phyloP scores from a whole-genome alignment of 2,329 filamentous ascomycete genomes.

The Chaetomium strumarium region DNA sequence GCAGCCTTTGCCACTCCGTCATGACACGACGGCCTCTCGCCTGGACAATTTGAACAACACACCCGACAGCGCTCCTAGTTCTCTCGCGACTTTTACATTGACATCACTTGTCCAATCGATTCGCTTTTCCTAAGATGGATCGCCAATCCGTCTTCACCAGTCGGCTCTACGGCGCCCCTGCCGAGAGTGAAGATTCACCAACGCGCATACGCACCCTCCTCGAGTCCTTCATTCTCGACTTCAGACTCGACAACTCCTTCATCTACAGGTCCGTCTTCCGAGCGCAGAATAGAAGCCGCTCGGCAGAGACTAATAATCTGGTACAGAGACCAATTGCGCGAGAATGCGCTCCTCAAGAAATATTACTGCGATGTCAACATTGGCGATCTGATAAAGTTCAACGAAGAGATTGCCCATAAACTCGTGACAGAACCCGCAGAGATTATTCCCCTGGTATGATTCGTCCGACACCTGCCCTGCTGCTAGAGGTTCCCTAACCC shows the following conservation, averaged over 20 bases:
- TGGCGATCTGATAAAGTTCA: slow-evolving; percentile 90
- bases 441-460: slow-evolving; percentile 76
- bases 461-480: neutral
- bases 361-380: slow-evolving; percentile 97
- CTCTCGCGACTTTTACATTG: neutral
- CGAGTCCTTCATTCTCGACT: slow-evolving; percentile 87
- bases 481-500: neutral
- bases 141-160: slow-evolving; percentile 79
- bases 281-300: neutral
- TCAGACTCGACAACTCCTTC: slow-evolving; percentile 89
- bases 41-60: neutral
- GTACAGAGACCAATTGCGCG: slow-evolving; percentile 80
- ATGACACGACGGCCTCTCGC: neutral
- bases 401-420: slow-evolving; percentile 88
- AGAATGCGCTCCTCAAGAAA: slow-evolving; percentile 90
- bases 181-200: slow-evolving; percentile 62
- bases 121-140: slow-evolving; percentile 58
- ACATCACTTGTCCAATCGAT: neutral
- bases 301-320: slow-evolving; percentile 26
- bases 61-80: neutral
- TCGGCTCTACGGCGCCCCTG: slow-evolving; percentile 67
- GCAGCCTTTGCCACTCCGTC: slow-evolving; percentile 16
- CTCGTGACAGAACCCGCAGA: slow-evolving; percentile 86
- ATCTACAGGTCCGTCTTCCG: slow-evolving; percentile 68
- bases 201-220: slow-evolving; percentile 71